Percentiles rank a stretch among this genome's conserved stretches.
Conservation (phyloP, 2,329 filamentous ascomycete species). For the Penicillium sp. region DNA sequence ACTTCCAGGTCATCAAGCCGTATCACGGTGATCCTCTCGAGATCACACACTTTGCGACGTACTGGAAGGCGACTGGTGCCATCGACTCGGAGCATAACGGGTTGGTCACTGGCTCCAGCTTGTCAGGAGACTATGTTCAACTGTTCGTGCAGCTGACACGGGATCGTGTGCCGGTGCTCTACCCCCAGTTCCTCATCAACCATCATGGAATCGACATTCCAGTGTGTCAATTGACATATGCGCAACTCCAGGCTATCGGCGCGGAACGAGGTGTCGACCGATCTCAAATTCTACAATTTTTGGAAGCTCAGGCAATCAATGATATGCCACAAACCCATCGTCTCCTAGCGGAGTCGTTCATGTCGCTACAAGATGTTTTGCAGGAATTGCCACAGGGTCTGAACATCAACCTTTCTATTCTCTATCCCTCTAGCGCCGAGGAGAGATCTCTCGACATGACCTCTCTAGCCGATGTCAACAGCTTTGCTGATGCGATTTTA, state of each 20-base stretch:
- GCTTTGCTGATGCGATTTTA: constrained; percentile 79
- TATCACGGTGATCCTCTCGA: constrained; percentile 90
- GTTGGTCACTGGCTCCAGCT: constrained; percentile 88
- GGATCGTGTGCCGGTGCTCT: constrained; percentile 83
- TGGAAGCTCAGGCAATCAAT: constrained; percentile 33
- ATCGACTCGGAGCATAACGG: constrained; percentile 81
- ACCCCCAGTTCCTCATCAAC: constrained; percentile 77
- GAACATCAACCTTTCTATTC: constrained; percentile 86
- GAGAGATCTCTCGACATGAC: constrained; percentile 69
- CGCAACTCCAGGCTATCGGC: constrained; percentile 51
- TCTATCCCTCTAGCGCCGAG: constrained; percentile 77
- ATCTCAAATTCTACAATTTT: constrained; percentile 28
- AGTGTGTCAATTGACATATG: constrained; percentile 72
- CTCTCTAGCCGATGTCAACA: constrained; percentile 78
- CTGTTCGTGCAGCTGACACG: constrained; percentile 89
- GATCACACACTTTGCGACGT: constrained; percentile 97
- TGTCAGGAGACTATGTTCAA: constrained; percentile 92
- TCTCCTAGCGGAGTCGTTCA: constrained; percentile 70
- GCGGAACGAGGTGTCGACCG: constrained; percentile 37
- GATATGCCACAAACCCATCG: constrained; percentile 67
- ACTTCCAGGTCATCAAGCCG: constrained; percentile 93
- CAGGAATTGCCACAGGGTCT: constrained; percentile 72
- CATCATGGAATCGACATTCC: constrained; percentile 78
- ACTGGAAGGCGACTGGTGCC: constrained; percentile 98
- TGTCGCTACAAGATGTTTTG: constrained; percentile 77